These are phyloP conservation scores for Moniliophthora roreri DNA, from an alignment of 1,284 basidiomycete species.

Conservation along the genomic window DNA sequence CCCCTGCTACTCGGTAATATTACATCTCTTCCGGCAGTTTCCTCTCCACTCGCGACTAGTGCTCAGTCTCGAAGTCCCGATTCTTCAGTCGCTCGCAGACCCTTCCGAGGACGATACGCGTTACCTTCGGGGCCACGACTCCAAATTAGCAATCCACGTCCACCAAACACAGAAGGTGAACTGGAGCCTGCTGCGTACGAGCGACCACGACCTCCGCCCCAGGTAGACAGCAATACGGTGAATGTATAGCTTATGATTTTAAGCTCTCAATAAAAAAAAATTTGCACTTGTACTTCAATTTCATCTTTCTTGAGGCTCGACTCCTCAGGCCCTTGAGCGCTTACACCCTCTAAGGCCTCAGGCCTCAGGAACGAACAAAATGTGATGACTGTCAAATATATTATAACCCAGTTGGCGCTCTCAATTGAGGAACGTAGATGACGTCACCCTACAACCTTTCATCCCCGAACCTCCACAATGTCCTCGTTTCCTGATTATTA, in stretches of 20 bases:
- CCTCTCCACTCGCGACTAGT: conserved; percentile 17
- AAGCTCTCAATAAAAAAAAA: background rate
- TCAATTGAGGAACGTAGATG: background rate
- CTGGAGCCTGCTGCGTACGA: conserved; percentile 34
- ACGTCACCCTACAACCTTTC: conserved; percentile 1
- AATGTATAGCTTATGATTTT: too few relatives aligned
- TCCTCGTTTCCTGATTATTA: conserved; percentile 71
- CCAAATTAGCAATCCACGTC: conserved; percentile 33
- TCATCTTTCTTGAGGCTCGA: too few relatives aligned
- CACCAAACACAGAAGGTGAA: conserved; percentile 21
- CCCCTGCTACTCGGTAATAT: conserved; percentile 20
- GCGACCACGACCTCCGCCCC: conserved; percentile 43
- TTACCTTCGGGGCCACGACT: conserved; percentile 29
- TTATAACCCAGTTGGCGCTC: background rate
- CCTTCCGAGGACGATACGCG: conserved; percentile 16
- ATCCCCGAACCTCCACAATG: conserved; percentile 7
- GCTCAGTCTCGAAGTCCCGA: conserved; percentile 9
- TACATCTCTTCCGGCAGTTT: conserved; percentile 15
- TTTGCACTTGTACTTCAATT: too few relatives aligned
- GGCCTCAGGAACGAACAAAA: too few relatives aligned
- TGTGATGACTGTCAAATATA: too few relatives aligned
- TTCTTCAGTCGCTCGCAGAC: conserved; percentile 19
- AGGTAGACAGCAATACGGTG: conserved; percentile 10
- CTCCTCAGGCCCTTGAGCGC: too few relatives aligned
- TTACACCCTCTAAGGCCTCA: too few relatives aligned